phyloP scores from a whole-genome alignment of 73 alveolate genomes.

The Tetrahymena malaccensis region DNA sequence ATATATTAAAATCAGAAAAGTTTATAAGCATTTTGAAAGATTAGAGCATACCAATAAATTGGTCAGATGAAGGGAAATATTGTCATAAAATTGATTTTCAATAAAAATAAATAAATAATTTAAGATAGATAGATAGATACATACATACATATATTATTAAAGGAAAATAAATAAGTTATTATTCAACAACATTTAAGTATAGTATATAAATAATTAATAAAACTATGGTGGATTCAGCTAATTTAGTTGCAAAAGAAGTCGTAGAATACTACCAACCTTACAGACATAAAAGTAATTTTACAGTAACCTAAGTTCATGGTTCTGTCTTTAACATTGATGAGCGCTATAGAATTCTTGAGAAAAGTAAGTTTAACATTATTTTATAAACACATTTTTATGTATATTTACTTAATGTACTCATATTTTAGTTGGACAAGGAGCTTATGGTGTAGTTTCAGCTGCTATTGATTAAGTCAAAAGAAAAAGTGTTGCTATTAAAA shows the following conservation, averaged over 20 bases:
- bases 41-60: background rate
- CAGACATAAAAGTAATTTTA: background rate
- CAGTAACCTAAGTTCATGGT: background rate
- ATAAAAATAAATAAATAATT: no score
- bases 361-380: background rate
- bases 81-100: background rate
- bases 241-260: background rate
- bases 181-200: background rate
- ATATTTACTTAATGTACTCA: no score
- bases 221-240: background rate
- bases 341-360: background rate
- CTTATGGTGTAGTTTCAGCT: background rate
- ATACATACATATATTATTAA: background rate
- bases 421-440: background rate
- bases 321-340: background rate
- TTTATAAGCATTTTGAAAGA: background rate
- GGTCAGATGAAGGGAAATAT: background rate
- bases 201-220: background rate
- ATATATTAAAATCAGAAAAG: background rate
- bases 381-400: background rate
- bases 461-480: background rate
- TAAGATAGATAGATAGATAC: background rate
- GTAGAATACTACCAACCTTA: background rate
- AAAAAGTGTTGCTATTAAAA: slow-evolving; percentile 59
- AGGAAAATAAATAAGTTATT: background rate